Evolutionary conservation across 2,329 filamentous ascomycete species (phyloP).

Genomic region (Hymenoscyphus fraxineus): DNA sequence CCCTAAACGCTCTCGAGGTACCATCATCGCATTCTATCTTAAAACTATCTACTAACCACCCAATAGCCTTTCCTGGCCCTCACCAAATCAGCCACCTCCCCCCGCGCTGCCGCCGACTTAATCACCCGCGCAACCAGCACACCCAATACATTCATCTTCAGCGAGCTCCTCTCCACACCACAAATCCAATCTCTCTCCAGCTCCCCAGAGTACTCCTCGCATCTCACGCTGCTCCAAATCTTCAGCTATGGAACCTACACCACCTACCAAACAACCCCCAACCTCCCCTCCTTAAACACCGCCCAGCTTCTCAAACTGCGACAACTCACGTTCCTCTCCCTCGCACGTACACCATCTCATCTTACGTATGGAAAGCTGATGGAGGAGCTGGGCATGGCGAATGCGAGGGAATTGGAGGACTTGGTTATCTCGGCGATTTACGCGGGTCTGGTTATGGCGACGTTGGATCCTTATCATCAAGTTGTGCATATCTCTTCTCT

Average conservation of each 20-base stretch:
- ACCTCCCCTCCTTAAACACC: constrained; percentile 67
- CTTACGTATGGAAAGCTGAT: constrained; percentile 73
- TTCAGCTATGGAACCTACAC: constrained; percentile 91
- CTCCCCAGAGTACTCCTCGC: constrained; percentile 56
- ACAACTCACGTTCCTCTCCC: constrained; percentile 81
- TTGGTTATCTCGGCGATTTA: constrained; percentile 87
- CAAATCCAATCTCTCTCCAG: constrained; percentile 69
- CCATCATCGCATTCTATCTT: constrained; percentile 15
- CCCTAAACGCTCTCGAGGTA: constrained; percentile 62
- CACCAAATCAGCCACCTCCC: constrained; percentile 78
- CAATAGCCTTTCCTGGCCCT: constrained; percentile 84
- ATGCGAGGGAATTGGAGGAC: constrained; percentile 70
- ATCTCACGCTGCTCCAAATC: constrained; percentile 74
- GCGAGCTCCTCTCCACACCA: constrained; percentile 80
- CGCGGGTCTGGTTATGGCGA: constrained; percentile 74
- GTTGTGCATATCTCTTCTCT: constrained; percentile 76
- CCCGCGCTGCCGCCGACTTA: constrained; percentile 80
- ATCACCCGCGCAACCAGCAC: constrained; percentile 85
- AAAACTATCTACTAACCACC: constrained; percentile 23
- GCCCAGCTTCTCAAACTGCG: constrained; percentile 80
- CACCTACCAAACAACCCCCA: constrained; percentile 56
- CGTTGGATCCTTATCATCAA: constrained; percentile 74
- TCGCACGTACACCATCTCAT: constrained; percentile 63
- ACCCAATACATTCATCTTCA: constrained; percentile 86
- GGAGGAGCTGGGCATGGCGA: constrained; percentile 61